Base-by-base conservation (phyloP, 2,329 filamentous ascomycete genomes). In the Microascus cirrosus region DNA sequence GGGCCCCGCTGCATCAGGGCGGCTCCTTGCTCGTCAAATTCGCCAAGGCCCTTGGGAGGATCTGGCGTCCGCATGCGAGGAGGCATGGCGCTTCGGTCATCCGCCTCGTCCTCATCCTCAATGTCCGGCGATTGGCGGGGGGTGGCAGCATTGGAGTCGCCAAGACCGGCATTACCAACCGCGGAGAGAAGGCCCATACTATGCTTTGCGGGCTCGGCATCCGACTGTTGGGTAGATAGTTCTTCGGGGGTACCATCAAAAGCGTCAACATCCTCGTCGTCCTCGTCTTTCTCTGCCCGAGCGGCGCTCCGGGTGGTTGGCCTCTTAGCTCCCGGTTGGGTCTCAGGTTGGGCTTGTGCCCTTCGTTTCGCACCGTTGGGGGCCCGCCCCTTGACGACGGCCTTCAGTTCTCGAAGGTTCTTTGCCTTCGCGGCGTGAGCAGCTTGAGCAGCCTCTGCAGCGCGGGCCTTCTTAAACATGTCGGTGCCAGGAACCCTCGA, bases 11-110 rank as follows among this genome's bases (percentile, higher is more conserved):
- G 72, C 55, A 80, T 73, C 12, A 75, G 70, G 34, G 79, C 74
- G 53, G 80, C 75, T 34, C 80, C 80, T 59, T 73, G 74, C 36
- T 77, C 74, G 65, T 84, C 81, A 1, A 78, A 72, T 13, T 77
- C 76, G 1, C 72, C 65, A 42, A 71, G 69, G 54, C 69, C 70
- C 62, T 71, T 73, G 51, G 73, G 72, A 42, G 73, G 59, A 2
- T 66, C 65, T 3, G 71, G 72, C 54, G 71, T 73, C 64, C 69
- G 72, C 54, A 70, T 69, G 8, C 72, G 69, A 35, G 70, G 66
- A 18, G 65, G 62, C 36, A 69, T 59, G 35, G 51, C 51, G 13
- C 32, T 42, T 35, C 55, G 58, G 20, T 60, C 61, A 42, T 57
- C 59, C 18, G 35, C 55, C 10, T 59, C 58, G 3, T 50, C 53